Base-by-base conservation (phyloP, 2,329 filamentous ascomycete species). In the Purpureocillium lavendulum region DNA sequence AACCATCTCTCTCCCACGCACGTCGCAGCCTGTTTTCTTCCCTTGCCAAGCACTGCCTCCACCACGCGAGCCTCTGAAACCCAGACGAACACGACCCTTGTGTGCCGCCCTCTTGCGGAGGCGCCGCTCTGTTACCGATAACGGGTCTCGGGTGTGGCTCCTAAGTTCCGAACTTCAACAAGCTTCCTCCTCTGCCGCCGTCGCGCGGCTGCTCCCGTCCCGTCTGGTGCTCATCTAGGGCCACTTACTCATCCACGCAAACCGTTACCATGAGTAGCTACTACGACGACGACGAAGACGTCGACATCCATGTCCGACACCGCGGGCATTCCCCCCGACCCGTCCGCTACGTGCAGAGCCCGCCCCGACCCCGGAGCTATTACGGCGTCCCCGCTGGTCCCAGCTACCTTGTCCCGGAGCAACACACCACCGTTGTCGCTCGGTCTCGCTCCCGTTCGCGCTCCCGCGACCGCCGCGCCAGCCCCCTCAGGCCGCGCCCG, bases 261-360 rank as follows among this genome's bases (percentile, higher is more conserved):
- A 7, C 29, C 29, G 29, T 12, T 12, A 17, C 14, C 30, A 41
- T 41, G 40, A 34, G 24, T 15, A 62, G 52, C 46, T 68, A 67
- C 51, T 71, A 68, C 49, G 64, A 69, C 40, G 67, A 72, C 46
- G 71, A 77, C 28, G 73, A 76, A 24, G 75, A 79, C 35, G 50
- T 75, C 37, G 69, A 78, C 49, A 64, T 77, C 47, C 70, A 60
- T 33, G 55, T 74, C 44, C 62, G 61, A 38, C 65, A 64, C 18
- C 62, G 61, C 30, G 59, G 55, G 4, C 61, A 58, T n/a, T 63
- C 65, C 18, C 60, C 63, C 4, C 57, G 52, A 11, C 57, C 65
- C 34, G 59, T 67, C 9, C 64, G 69, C 42, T 75, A 71, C 49
- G 67, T 75, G 28, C 60, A 66, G 28, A 56, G 60, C 30, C 61